Conservation (phyloP, 306 rosid genomes). For the Senna tora region DNA sequence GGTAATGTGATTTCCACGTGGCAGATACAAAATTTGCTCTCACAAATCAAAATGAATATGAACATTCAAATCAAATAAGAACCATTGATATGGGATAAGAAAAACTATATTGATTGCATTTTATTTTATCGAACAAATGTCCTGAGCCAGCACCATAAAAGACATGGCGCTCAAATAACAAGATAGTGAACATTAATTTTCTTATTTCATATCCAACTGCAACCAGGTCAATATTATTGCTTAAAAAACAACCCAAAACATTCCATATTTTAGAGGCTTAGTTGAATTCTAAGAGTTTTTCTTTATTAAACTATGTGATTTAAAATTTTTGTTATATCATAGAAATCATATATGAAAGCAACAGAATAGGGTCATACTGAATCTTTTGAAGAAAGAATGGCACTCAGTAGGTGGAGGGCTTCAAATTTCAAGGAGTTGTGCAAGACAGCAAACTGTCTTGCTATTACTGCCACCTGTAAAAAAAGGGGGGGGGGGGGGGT, state of each 20-base stretch:
- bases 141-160: constrained; percentile 23
- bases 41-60: constrained; percentile 5
- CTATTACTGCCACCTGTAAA: constrained; percentile 62
- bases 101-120: not conserved
- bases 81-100: not conserved
- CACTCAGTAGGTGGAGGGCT: constrained; percentile 73
- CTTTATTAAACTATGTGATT: not conserved
- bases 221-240: constrained; percentile 14
- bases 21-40: constrained; percentile 11
- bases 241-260: constrained; percentile 22
- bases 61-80: constrained; percentile 28
- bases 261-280: constrained; percentile 26
- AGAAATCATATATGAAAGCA: constrained; percentile 22
- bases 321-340: constrained; percentile 16
- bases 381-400: constrained; percentile 60
- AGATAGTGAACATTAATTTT: not conserved
- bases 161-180: constrained; percentile 7
- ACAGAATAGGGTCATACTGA: constrained; percentile 52
- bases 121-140: constrained; percentile 5
- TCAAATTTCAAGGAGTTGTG: constrained; percentile 82
- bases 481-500: too few relatives aligned
- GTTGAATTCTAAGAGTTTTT: constrained; percentile 26
- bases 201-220: constrained; percentile 17
- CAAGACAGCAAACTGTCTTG: constrained; percentile 76
- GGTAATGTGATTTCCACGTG: constrained; percentile 4